These are phyloP conservation scores for Apiospora arundinis DNA, from an alignment of 2,329 filamentous ascomycete species.

Conservation along the genomic window DNA sequence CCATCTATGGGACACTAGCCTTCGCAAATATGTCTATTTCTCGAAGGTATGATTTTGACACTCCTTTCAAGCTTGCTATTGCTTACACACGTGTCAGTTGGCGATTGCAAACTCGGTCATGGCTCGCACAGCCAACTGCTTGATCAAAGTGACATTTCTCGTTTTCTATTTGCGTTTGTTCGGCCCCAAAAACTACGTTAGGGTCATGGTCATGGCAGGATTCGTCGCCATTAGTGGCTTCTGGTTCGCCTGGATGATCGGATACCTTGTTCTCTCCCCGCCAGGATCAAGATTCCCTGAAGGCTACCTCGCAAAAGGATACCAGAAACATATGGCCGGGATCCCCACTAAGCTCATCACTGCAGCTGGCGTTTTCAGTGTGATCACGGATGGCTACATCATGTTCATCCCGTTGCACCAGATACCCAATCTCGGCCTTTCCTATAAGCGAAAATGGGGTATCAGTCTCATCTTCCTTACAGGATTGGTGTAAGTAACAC, in stretches of 20 bases:
- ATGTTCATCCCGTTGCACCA: slow-evolving; percentile 29
- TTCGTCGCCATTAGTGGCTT: not conserved
- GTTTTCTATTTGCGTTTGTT: not conserved
- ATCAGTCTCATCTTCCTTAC: slow-evolving; percentile 29
- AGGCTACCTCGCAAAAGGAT: not conserved
- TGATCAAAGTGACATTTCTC: not conserved
- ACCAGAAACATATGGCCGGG: not conserved
- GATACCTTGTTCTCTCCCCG: not conserved
- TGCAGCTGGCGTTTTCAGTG: not conserved
- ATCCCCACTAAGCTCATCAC: not conserved
- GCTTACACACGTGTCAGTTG: not conserved
- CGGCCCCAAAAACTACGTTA: not conserved
- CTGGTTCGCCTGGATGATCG: not conserved
- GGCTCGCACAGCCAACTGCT: not conserved
- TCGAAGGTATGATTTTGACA: not conserved
- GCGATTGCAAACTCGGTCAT: not conserved
- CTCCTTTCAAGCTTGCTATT: too few relatives aligned
- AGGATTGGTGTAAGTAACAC: slow-evolving; percentile 25
- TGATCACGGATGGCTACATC: slow-evolving; percentile 23
- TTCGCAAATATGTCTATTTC: not conserved
- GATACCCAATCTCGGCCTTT: slow-evolving; percentile 27
- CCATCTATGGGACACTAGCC: not conserved
- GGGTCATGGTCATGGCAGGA: not conserved
- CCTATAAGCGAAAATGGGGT: slow-evolving; percentile 28
- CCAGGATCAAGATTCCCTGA: too few relatives aligned